Percentiles rank a stretch among this genome's conserved stretches.
These are phyloP conservation scores for Thielaviopsis populi DNA, from an alignment of 2,329 filamentous ascomycete species.

Conservation along the genomic window DNA sequence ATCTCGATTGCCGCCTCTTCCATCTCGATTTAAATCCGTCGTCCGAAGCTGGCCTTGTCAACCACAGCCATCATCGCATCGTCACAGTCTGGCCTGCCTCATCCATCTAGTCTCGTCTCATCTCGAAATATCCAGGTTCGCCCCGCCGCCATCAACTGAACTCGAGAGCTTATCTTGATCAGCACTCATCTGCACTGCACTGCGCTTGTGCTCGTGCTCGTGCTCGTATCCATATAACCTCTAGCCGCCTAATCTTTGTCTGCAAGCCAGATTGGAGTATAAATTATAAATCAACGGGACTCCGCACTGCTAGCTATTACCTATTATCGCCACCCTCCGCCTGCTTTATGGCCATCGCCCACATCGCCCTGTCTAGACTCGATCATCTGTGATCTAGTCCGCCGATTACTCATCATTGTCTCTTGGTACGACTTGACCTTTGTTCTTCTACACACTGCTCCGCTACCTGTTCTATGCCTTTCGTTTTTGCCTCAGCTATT, in stretches of 20 bases:
- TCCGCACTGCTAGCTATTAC: not conserved
- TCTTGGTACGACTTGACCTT: not conserved
- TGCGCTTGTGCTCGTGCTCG: too few species aligned
- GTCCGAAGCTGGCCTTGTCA: not conserved
- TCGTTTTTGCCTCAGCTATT: not conserved
- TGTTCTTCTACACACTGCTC: not conserved
- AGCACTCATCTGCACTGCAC: constrained; percentile 16
- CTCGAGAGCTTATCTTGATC: too few species aligned
- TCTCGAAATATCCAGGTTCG: not conserved
- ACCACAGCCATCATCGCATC: not conserved
- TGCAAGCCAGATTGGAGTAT: not conserved
- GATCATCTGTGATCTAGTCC: not conserved
- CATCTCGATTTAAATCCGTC: not conserved
- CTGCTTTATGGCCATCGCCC: not conserved
- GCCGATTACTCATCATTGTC: not conserved
- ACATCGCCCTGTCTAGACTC: not conserved
- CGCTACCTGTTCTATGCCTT: not conserved
- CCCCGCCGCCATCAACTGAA: too few species aligned
- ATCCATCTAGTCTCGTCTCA: not conserved
- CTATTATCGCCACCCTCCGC: not conserved
- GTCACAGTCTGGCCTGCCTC: not conserved
- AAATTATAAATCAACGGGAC: not conserved
- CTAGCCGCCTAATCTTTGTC: not conserved
- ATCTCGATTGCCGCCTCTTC: not conserved
- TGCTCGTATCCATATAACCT: constrained; percentile 1